A percentile compares a stretch with the other conserved stretches of the same genome.
phyloP scores from a whole-genome alignment of 2,329 filamentous ascomycete species.

The Fusarium humuli region DNA sequence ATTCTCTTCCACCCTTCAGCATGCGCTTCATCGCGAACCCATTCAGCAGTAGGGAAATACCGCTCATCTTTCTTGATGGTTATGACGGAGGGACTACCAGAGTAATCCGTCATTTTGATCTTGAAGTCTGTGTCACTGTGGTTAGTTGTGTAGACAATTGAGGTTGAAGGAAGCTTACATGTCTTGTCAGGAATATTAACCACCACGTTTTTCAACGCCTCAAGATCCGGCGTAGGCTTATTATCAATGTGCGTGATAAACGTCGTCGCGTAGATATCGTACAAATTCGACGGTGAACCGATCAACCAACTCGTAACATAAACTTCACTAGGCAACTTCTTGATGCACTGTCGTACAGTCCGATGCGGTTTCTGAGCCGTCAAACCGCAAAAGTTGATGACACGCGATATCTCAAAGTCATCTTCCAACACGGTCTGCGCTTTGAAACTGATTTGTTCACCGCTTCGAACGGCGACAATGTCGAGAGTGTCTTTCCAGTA shows the following conservation, averaged over 20 bases:
- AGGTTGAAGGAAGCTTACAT: too few relatives aligned
- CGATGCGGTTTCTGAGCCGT: slow-evolving; percentile 93
- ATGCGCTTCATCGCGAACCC: slow-evolving; percentile 70
- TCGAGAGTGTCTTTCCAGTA: slow-evolving; percentile 87
- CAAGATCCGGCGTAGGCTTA: slow-evolving; percentile 82
- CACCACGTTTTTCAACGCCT: slow-evolving; percentile 83
- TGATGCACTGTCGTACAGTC: slow-evolving; percentile 96
- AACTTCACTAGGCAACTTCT: slow-evolving; percentile 95
- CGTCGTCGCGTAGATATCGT: slow-evolving; percentile 93
- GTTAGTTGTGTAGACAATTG: too few relatives aligned
- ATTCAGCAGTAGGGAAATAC: slow-evolving; percentile 81
- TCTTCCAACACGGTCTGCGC: slow-evolving; percentile 88
- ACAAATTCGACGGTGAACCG: slow-evolving; percentile 86
- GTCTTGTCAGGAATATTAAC: slow-evolving; percentile 94
- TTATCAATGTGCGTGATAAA: slow-evolving; percentile 98
- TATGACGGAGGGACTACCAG: slow-evolving; percentile 96
- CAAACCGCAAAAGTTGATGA: slow-evolving; percentile 94
- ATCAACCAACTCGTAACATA: slow-evolving; percentile 90
- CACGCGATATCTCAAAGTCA: slow-evolving; percentile 91
- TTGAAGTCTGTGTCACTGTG: slow-evolving; percentile 77
- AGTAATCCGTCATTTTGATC: slow-evolving; percentile 97
- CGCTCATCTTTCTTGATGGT: slow-evolving; percentile 99
- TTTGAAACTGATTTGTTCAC: slow-evolving; percentile 79
- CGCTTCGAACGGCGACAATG: slow-evolving; percentile 88
- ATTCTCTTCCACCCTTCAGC: slow-evolving; percentile 71